These are phyloP conservation scores for Apium graveolens DNA, from an alignment of 129 eudicot genomes.

Conservation along the genomic window DNA sequence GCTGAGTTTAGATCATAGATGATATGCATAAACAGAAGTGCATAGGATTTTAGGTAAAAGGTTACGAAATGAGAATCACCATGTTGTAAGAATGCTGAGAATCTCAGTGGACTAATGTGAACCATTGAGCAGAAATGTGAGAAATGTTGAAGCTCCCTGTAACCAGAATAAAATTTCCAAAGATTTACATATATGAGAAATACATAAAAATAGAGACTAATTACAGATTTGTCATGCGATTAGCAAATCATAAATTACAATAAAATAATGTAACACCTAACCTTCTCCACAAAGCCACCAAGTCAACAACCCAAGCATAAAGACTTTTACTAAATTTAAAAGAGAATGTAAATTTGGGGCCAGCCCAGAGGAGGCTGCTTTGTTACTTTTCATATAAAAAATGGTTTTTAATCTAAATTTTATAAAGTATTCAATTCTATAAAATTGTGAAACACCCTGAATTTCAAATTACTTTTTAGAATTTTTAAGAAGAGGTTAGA, in stretches of 20 bases:
- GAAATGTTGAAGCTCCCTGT: too few relatives aligned
- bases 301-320: neutral
- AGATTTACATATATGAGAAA: neutral
- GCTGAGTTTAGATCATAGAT: neutral
- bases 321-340: neutral
- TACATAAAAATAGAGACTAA: neutral
- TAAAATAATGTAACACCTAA: neutral
- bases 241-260: neutral
- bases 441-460: too few relatives aligned
- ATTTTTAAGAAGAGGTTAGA: too few relatives aligned
- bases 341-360: neutral
- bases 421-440: too few relatives aligned
- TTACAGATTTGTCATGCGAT: neutral
- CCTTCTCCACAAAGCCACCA: neutral
- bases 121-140: too few relatives aligned
- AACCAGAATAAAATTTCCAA: too few relatives aligned
- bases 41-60: neutral
- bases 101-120: neutral
- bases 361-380: too few relatives aligned
- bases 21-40: neutral
- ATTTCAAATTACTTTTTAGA: too few relatives aligned
- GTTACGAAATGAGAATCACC: neutral
- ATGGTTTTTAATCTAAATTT: too few relatives aligned
- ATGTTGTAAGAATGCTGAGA: neutral
- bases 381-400: too few relatives aligned